Conservation (phyloP, 768 basidiomycete genomes). For the Pholiota molesta region DNA sequence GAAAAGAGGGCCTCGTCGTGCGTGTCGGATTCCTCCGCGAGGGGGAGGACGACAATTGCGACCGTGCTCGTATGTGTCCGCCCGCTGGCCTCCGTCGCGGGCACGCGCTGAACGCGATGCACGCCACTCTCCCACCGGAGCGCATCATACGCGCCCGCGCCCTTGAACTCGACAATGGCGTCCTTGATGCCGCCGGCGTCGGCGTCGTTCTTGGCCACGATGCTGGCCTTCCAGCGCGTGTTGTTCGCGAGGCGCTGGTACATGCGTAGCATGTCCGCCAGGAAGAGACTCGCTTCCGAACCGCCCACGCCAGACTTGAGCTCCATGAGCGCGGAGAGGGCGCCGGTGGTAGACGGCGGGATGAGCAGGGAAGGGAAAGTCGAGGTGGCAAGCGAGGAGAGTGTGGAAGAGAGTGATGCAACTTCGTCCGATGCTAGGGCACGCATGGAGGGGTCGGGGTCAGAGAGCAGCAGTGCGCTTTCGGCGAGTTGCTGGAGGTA, state of each 20-base stretch:
- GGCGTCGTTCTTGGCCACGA: conserved; percentile 60
- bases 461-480: conserved; percentile 61
- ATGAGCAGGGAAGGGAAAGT: conserved; percentile 75
- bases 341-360: conserved; percentile 66
- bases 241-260: conserved; percentile 69
- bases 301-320: conserved; percentile 94
- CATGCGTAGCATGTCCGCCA: conserved; percentile 78
- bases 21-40: conserved; percentile 66
- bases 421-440: conserved; percentile 74
- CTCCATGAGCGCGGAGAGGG: conserved; percentile 82
- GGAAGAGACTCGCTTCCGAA: conserved; percentile 83
- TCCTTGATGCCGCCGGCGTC: conserved; percentile 75
- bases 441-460: conserved; percentile 78
- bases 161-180: conserved; percentile 79
- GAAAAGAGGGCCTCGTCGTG: conserved; percentile 67
- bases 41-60: conserved; percentile 83
- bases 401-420: conserved; percentile 39
- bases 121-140: conserved; percentile 94
- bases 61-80: conserved; percentile 93
- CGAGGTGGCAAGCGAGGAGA: conserved; percentile 36
- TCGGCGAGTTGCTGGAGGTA: conserved; percentile 66
- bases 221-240: conserved; percentile 59
- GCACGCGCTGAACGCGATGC: conserved; percentile 93
- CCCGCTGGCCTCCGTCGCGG: conserved; percentile 86
- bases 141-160: conserved; percentile 75